phyloP scores from a whole-genome alignment of 495 filamentous ascomycete genomes.

The Amniculicola lignicola region DNA sequence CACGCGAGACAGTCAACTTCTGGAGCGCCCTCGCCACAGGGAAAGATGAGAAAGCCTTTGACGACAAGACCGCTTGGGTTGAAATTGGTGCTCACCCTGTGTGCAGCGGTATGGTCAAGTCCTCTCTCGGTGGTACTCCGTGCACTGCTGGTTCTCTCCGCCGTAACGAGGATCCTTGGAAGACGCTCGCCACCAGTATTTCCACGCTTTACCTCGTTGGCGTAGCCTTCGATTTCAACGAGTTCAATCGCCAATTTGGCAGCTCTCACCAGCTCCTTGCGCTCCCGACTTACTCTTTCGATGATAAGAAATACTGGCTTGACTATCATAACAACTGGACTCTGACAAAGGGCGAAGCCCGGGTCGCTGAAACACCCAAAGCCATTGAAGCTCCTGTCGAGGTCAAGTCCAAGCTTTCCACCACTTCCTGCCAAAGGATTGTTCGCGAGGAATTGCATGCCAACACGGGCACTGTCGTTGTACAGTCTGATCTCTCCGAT shows the following conservation, averaged over 20 bases:
- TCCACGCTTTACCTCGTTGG: constrained; percentile 44
- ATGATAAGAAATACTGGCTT: constrained; percentile 53
- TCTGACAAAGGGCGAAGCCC: constrained; percentile 49
- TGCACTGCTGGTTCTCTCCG: constrained; percentile 46
- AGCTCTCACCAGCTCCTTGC: constrained; percentile 43
- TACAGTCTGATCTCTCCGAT: constrained; percentile 44
- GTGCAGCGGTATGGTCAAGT: constrained; percentile 45
- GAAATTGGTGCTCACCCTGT: constrained; percentile 47
- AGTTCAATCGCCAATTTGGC: constrained; percentile 50
- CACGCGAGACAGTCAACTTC: constrained; percentile 48
- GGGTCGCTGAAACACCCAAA: constrained; percentile 34
- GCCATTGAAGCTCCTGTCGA: constrained; percentile 32
- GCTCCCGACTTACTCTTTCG: constrained; percentile 50
- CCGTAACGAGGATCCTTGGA: constrained; percentile 49
- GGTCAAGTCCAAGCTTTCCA: constrained; percentile 39
- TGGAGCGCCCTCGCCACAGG: constrained; percentile 42
- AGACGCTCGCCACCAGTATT: constrained; percentile 45
- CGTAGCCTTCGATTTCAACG: constrained; percentile 47
- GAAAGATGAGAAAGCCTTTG: constrained; percentile 42
- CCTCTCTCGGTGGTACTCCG: constrained; percentile 40
- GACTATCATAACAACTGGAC: constrained; percentile 52
- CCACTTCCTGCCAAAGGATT: constrained; percentile 45
- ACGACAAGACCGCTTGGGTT: constrained; percentile 47
- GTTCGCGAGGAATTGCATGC: constrained; percentile 42
- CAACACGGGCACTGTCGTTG: constrained; percentile 40